Conservation (phyloP, 2,329 filamentous ascomycete genomes). For the Fusarium sarcochroum region DNA sequence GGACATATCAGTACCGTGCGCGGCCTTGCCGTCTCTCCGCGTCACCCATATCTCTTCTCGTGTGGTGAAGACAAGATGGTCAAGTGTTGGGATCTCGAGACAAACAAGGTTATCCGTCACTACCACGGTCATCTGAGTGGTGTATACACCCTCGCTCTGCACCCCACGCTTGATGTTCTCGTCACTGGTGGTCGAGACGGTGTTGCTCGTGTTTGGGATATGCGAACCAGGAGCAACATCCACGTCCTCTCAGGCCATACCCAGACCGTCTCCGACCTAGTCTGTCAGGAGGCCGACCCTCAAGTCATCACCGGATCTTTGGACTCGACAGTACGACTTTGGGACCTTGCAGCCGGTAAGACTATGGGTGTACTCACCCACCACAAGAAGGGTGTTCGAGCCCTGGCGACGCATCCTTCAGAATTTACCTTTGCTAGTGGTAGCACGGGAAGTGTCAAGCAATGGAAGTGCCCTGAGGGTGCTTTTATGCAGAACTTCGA, state of each 20-base stretch:
- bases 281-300: slow-evolving; percentile 95
- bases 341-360: slow-evolving; percentile 97
- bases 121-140: slow-evolving; percentile 98
- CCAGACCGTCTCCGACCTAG: slow-evolving; percentile 87
- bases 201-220: slow-evolving; percentile 97
- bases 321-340: slow-evolving; percentile 90
- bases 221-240: slow-evolving; percentile 95
- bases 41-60: slow-evolving; percentile 97
- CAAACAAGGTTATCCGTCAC: slow-evolving; percentile 98
- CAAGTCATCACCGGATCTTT: slow-evolving; percentile 95
- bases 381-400: slow-evolving; percentile 96
- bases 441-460: slow-evolving; percentile 95
- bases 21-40: slow-evolving; percentile 89
- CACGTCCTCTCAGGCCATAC: slow-evolving; percentile 94
- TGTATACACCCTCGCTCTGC: slow-evolving; percentile 93
- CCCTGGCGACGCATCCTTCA: slow-evolving; percentile 85
- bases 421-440: slow-evolving; percentile 98
- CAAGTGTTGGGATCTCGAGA: slow-evolving; percentile 99
- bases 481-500: slow-evolving; percentile 99
- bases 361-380: slow-evolving; percentile 96
- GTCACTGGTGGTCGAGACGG: slow-evolving; percentile 96
- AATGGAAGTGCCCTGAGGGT: slow-evolving; percentile 98
- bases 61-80: slow-evolving; percentile 99
- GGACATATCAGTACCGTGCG: slow-evolving; percentile 95
- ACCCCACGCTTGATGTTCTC: slow-evolving; percentile 93